Percentiles rank a stretch among this genome's conserved stretches.
Conservation (phyloP, 371 early-diverging fungal species). For the Blakeslea trispora region DNA sequence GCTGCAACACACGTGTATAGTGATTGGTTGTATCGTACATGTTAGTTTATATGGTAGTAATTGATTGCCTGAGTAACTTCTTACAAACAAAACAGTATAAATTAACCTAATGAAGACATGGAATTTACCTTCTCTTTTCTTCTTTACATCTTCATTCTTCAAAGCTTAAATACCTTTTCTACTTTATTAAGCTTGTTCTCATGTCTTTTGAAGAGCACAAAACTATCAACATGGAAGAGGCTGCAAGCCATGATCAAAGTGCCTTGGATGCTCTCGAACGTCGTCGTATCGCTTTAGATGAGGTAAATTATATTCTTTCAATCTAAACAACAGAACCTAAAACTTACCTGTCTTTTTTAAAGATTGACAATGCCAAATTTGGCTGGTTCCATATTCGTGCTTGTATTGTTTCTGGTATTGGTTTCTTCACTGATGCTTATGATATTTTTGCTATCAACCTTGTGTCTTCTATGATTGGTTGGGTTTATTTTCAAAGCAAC, state of each 20-base stretch:
- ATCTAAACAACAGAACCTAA: no score
- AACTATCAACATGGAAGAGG: conserved; percentile 23
- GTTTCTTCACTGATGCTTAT: conserved; percentile 89
- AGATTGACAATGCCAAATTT: conserved; percentile 58
- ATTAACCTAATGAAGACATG: not conserved
- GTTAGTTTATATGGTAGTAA: no score
- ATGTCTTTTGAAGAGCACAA: conserved; percentile 29
- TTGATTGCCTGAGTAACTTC: no score
- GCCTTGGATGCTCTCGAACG: conserved; percentile 36
- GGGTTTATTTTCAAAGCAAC: conserved; percentile 57
- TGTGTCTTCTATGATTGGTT: conserved; percentile 77
- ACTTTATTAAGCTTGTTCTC: no score
- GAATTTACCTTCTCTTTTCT: not conserved
- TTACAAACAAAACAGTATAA: conserved; percentile 1
- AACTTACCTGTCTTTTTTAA: no score
- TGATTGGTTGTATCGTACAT: conserved; percentile 13
- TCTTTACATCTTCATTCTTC: conserved; percentile 7
- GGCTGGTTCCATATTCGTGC: conserved; percentile 87
- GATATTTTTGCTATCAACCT: conserved; percentile 87
- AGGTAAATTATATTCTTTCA: no score
- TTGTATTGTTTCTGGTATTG: conserved; percentile 83
- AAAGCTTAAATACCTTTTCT: no score
- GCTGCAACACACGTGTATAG: conserved; percentile 19
- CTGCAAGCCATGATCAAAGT: conserved; percentile 16
- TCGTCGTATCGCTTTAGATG: conserved; percentile 40